A percentile compares a stretch with the other conserved stretches of the same genome.
Conservation (phyloP, 1,139 yeast genomes). For the Diutina rugosa region DNA sequence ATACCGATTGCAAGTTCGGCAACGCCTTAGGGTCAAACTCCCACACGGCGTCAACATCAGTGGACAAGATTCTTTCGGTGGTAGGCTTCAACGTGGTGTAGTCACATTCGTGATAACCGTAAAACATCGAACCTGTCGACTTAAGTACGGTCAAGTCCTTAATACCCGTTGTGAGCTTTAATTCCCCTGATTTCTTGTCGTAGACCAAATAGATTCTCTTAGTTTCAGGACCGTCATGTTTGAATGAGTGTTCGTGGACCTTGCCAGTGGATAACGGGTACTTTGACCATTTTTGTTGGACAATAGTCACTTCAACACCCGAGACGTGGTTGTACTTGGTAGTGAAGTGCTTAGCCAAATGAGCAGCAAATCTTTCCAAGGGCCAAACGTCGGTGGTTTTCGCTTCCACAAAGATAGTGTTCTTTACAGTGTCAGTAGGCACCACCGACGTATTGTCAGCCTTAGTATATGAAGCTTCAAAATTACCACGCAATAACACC, state of each 20-base stretch:
- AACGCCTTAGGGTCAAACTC: slow-evolving; percentile 35
- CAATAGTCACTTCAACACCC: slow-evolving; percentile 53
- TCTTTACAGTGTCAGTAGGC: slow-evolving; percentile 90
- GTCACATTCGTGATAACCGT: slow-evolving; percentile 76
- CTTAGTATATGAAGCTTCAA: slow-evolving; percentile 68
- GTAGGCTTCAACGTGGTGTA: slow-evolving; percentile 80
- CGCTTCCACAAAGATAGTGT: slow-evolving; percentile 74
- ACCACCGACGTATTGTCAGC: slow-evolving; percentile 82
- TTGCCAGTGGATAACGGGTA: slow-evolving; percentile 32
- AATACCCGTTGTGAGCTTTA: slow-evolving; percentile 51
- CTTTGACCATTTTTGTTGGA: slow-evolving; percentile 58
- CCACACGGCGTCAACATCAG: slow-evolving; percentile 76
- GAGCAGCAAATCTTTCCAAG: slow-evolving; percentile 80
- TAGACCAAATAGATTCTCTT: slow-evolving; percentile 48
- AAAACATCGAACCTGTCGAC: slow-evolving; percentile 90
- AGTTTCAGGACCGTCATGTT: slow-evolving; percentile 74
- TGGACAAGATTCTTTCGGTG: slow-evolving; percentile 71
- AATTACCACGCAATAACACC: slow-evolving; percentile 62
- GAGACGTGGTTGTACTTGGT: slow-evolving; percentile 63
- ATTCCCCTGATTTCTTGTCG: slow-evolving; percentile 31
- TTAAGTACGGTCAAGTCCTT: slow-evolving; percentile 79
- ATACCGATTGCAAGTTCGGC: slow-evolving; percentile 36
- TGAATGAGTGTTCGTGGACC: slow-evolving; percentile 71
- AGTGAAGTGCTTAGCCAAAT: slow-evolving; percentile 70
- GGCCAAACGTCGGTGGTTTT: slow-evolving; percentile 79